A percentile compares a stretch with the other conserved stretches of the same genome.
Conservation (phyloP, 345 rosid species). For the Ricinus communis region DNA sequence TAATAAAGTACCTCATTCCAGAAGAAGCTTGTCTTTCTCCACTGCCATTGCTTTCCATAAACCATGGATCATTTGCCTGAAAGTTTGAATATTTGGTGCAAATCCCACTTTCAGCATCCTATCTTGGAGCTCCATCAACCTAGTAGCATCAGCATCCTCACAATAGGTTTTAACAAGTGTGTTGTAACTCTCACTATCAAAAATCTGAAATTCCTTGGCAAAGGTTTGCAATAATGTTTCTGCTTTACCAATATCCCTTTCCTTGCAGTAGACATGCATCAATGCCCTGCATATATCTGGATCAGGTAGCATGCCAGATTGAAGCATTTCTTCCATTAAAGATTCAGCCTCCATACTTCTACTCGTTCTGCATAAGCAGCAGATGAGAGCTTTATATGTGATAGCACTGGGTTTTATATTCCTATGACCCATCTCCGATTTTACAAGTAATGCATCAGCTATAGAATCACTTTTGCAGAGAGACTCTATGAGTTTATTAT, state of each 20-base stretch:
- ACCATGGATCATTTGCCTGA: slow-evolving; percentile 55
- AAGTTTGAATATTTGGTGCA: slow-evolving; percentile 53
- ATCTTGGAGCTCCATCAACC: slow-evolving; percentile 58
- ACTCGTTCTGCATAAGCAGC: slow-evolving; percentile 49
- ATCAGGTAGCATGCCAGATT: slow-evolving; percentile 51
- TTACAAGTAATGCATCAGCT: slow-evolving; percentile 54
- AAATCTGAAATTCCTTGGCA: slow-evolving; percentile 53
- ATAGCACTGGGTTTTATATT: slow-evolving; percentile 29
- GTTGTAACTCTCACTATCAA: slow-evolving; percentile 61
- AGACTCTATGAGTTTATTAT: slow-evolving; percentile 50
- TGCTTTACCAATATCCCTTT: slow-evolving; percentile 50
- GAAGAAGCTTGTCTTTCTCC: slow-evolving; percentile 1
- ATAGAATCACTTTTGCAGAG: slow-evolving; percentile 44
- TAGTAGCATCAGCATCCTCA: slow-evolving; percentile 46
- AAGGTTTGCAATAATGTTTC: slow-evolving; percentile 52
- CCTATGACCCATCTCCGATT: slow-evolving; percentile 46
- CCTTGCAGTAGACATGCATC: slow-evolving; percentile 56
- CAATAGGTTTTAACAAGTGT: slow-evolving; percentile 37
- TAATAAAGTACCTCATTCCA: slow-evolving; percentile 3
- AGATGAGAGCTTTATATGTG: slow-evolving; percentile 53
- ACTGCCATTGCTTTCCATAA: slow-evolving; percentile 25
- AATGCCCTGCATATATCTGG: slow-evolving; percentile 50
- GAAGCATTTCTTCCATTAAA: slow-evolving; percentile 66
- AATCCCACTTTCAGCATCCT: slow-evolving; percentile 66
- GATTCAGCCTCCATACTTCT: slow-evolving; percentile 49